Evolutionary conservation across 306 rosid genomes (phyloP).

Genomic region (Mimosa bimucronata): DNA sequence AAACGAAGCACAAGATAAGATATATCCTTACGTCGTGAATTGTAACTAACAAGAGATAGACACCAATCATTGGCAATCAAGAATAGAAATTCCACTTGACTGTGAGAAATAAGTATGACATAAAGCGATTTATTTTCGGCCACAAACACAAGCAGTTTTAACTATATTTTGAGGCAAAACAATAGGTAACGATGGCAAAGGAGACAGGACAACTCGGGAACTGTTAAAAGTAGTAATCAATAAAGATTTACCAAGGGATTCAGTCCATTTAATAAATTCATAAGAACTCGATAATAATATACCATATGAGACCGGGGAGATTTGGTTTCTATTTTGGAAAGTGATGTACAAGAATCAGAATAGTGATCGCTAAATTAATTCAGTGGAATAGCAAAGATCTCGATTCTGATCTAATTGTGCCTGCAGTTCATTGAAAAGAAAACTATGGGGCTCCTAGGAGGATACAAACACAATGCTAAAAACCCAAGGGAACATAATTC

Average conservation of each 20-base stretch:
- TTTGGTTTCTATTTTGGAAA: neutral
- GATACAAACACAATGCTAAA: neutral
- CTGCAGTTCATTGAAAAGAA: neutral
- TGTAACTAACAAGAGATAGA: neutral
- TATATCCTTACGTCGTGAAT: neutral
- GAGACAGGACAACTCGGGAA: neutral
- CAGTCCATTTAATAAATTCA: neutral
- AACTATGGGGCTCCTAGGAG: neutral
- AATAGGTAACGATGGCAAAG: conserved; percentile 1
- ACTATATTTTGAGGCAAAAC: neutral
- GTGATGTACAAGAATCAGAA: neutral
- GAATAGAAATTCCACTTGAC: conserved; percentile 8
- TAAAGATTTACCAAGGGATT: neutral
- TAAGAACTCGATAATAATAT: neutral
- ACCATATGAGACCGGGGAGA: neutral
- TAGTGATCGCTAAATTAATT: neutral
- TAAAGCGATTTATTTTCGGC: neutral
- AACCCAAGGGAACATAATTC: neutral
- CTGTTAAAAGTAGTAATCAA: neutral
- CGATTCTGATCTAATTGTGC: neutral
- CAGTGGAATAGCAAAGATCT: neutral
- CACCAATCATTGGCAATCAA: neutral
- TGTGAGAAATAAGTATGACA: neutral
- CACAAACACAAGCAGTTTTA: conserved; percentile 7
- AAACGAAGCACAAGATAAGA: neutral